phyloP scores from a whole-genome alignment of 345 rosid species.

The Aurinia saxatilis region DNA sequence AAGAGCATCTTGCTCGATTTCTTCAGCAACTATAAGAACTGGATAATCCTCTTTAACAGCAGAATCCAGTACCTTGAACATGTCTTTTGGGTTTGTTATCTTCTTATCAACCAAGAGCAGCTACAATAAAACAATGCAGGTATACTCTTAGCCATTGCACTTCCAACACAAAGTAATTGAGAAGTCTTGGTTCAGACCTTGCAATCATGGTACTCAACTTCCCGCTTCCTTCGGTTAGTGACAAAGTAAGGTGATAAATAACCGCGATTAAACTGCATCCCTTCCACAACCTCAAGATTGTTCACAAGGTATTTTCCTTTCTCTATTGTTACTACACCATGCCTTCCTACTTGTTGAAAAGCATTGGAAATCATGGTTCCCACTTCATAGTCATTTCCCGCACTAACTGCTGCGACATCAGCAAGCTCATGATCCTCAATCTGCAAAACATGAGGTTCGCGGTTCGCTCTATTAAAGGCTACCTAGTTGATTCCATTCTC shows the following conservation, averaged over 20 bases:
- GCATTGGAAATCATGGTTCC: constrained; percentile 79
- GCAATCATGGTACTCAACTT: constrained; percentile 63
- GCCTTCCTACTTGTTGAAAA: constrained; percentile 57
- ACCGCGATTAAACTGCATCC: constrained; percentile 91
- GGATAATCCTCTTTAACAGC: constrained; percentile 87
- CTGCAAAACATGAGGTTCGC: constrained; percentile 34
- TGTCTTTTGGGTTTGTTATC: constrained; percentile 67
- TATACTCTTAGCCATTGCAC: constrained; percentile 26
- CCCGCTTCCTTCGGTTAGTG: constrained; percentile 59
- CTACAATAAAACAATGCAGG: constrained; percentile 39
- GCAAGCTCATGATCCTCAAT: constrained; percentile 75
- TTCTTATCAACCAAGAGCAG: constrained; percentile 82
- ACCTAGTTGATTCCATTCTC: neutral
- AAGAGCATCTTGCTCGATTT: constrained; percentile 68
- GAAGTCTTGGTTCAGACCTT: constrained; percentile 42
- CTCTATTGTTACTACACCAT: constrained; percentile 70
- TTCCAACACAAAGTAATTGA: constrained; percentile 1
- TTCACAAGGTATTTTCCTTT: constrained; percentile 52
- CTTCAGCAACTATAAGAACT: constrained; percentile 73
- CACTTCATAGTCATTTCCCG: constrained; percentile 65
- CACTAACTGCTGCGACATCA: constrained; percentile 88
- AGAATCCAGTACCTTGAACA: constrained; percentile 76
- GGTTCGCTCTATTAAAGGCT: neutral
- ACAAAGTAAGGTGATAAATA: constrained; percentile 80
- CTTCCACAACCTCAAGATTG: constrained; percentile 63